Percentiles rank a stretch among this genome's conserved stretches.
These are phyloP conservation scores for Fragaria nilgerrensis DNA, from an alignment of 306 rosid genomes.

Conservation along the genomic window DNA sequence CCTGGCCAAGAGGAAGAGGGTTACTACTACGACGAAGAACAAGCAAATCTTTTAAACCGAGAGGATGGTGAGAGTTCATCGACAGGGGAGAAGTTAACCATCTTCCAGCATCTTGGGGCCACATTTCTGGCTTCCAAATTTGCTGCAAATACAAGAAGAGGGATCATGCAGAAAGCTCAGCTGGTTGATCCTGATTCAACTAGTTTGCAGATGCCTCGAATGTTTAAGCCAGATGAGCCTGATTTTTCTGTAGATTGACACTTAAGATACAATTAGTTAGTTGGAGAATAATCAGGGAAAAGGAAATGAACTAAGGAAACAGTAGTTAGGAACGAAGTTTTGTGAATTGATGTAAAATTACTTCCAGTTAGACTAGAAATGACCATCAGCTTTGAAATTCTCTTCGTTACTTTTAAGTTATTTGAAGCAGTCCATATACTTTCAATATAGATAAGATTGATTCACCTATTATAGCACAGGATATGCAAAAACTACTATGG, in stretches of 20 bases:
- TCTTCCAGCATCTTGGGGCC: slow-evolving; percentile 42
- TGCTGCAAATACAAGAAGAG: slow-evolving; percentile 72
- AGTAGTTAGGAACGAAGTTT: slow-evolving; percentile 33
- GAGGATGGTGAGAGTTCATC: slow-evolving; percentile 25
- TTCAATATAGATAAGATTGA: background rate
- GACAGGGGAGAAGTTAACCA: slow-evolving; percentile 16
- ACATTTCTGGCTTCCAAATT: slow-evolving; percentile 73
- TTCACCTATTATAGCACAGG: background rate
- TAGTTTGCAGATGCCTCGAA: slow-evolving; percentile 54
- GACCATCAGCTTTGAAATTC: background rate
- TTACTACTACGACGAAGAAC: slow-evolving; percentile 19
- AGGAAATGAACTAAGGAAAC: slow-evolving; percentile 14
- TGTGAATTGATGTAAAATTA: slow-evolving; percentile 32
- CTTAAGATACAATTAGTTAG: slow-evolving; percentile 32
- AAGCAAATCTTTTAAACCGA: slow-evolving; percentile 18
- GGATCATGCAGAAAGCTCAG: slow-evolving; percentile 35
- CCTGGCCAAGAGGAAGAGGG: slow-evolving; percentile 18
- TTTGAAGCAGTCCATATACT: slow-evolving; percentile 1
- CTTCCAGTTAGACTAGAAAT: slow-evolving; percentile 20
- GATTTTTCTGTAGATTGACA: slow-evolving; percentile 58
- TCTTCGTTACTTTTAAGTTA: background rate
- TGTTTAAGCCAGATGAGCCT: slow-evolving; percentile 88
- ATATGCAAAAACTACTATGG: background rate
- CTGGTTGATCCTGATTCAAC: slow-evolving; percentile 39
- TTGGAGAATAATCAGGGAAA: slow-evolving; percentile 11